Conservation (phyloP, 2,329 filamentous ascomycete genomes). For the Aureobasidium sp. region DNA sequence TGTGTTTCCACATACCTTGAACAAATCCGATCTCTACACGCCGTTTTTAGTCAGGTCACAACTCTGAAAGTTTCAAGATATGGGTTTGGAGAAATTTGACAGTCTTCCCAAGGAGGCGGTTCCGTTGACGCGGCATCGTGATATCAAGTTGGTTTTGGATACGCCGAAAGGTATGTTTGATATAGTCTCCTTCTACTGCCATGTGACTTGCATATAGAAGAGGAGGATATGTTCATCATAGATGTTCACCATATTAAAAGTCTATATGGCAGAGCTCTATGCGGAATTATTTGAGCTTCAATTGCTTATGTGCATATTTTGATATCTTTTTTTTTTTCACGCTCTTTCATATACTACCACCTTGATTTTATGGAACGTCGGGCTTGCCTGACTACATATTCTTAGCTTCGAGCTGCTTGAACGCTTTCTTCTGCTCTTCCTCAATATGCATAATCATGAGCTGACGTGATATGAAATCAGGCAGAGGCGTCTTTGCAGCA, state of each 20-base stretch:
- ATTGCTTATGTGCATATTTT: neutral
- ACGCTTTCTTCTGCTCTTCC: neutral
- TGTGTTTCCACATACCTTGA: neutral
- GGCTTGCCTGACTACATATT: no score
- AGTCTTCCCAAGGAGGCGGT: neutral
- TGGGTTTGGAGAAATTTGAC: neutral
- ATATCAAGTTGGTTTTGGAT: constrained; percentile 16
- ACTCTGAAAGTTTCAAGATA: neutral
- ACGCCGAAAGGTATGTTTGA: constrained; percentile 17
- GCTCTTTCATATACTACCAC: no score
- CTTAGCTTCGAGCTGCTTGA: no score
- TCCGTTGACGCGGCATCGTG: constrained; percentile 8
- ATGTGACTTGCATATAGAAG: no score
- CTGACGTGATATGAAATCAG: constrained; percentile 26
- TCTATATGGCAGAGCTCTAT: neutral
- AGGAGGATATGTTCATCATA: no score
- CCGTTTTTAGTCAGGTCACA: no score
- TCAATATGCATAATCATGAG: neutral
- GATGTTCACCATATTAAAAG: neutral
- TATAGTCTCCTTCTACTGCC: neutral
- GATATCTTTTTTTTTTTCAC: neutral
- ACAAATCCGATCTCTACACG: neutral
- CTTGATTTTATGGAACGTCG: no score
- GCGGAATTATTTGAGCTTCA: neutral
- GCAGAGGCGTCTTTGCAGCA: constrained; percentile 47